Evolutionary conservation across 1,284 basidiomycete genomes (phyloP).

Genomic region (Microbotryum lychnidis-dioicae): DNA sequence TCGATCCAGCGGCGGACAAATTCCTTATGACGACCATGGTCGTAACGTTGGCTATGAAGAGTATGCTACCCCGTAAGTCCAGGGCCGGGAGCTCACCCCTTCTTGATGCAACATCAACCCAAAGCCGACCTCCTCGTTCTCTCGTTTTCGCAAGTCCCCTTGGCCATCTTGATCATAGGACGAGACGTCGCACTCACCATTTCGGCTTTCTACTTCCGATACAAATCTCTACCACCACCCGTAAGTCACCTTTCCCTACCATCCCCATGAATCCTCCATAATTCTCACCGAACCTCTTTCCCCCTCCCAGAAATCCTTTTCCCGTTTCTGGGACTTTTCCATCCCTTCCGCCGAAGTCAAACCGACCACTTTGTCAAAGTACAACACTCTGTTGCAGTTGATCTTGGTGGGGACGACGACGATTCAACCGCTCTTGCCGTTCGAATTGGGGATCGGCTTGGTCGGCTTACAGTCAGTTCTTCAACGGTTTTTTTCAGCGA

Average conservation of each 20-base stretch:
- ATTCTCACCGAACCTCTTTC: too few relatives aligned
- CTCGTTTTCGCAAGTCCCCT: conserved; percentile 54
- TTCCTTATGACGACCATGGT: conserved; percentile 90
- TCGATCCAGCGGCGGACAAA: conserved; percentile 98
- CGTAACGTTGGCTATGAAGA: conserved; percentile 71
- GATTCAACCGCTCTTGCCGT: conserved; percentile 65
- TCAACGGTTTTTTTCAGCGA: neutral
- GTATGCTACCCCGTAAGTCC: conserved; percentile 66
- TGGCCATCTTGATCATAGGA: conserved; percentile 79
- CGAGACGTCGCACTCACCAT: conserved; percentile 79
- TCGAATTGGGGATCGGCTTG: conserved; percentile 53
- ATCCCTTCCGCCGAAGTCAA: conserved; percentile 84
- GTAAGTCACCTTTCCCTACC: conserved; percentile 47
- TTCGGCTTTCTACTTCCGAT: conserved; percentile 90
- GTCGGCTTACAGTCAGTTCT: conserved; percentile 56
- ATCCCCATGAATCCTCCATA: neutral
- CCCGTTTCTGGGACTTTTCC: conserved; percentile 88
- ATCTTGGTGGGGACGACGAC: conserved; percentile 82
- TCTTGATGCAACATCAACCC: neutral
- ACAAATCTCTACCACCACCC: conserved; percentile 74
- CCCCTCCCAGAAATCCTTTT: conserved; percentile 59
- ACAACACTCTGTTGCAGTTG: conserved; percentile 89
- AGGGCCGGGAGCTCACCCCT: too few relatives aligned
- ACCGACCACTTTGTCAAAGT: conserved; percentile 45
- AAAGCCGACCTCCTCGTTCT: neutral